Evolutionary conservation across 2,329 filamentous ascomycete species (phyloP), one percentile per base, ranked within the genome.

Genomic region (Scedosporium aurantiacum): DNA sequence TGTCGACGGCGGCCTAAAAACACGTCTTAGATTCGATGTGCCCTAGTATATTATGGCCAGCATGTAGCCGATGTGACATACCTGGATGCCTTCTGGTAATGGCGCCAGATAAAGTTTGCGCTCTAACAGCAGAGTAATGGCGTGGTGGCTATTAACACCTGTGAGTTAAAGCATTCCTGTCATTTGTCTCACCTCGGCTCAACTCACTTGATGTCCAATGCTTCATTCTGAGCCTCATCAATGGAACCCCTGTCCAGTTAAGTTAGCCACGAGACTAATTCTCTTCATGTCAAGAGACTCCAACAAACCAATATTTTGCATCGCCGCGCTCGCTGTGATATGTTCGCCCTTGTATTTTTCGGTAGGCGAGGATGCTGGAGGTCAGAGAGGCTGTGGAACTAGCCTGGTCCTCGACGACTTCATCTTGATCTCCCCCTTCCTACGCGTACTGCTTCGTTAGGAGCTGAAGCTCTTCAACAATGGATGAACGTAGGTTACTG

Each of bases 331-430:
- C 69, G 57, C 65, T 66, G 58, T 72, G 71, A 28, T 68, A 72
- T 1, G 69, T 71, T n/a, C 71, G 65, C 0, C 71, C 71, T 7
- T 71, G 63, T 27, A 72, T 65, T 4, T 64, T 69, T 8, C 70
- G 66, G 62, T 73, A 73, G 1, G 67, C 58, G 0, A 72, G 65
- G 28, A 72, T 71, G 25, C 65, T 68, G 16, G 69, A 70, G 0
- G 65, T 67, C n/a, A 72, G 61, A 0, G 71, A 73, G 4, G 69
- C 68, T 8, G 70, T 71, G 2, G 68, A 66, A 2, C 37, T 58
- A 3, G 32, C 5, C 7, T 58, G 4, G 16, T 58, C 57, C 23
- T 43, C 57, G 7, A 16, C 5, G 6, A 23, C 40, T 25, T 16
- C 23, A 23, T 58, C 56, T 8, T n/a, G 23, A 28, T 14, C 55